Conservation (phyloP, 768 basidiomycete species). For the Suillus plorans region DNA sequence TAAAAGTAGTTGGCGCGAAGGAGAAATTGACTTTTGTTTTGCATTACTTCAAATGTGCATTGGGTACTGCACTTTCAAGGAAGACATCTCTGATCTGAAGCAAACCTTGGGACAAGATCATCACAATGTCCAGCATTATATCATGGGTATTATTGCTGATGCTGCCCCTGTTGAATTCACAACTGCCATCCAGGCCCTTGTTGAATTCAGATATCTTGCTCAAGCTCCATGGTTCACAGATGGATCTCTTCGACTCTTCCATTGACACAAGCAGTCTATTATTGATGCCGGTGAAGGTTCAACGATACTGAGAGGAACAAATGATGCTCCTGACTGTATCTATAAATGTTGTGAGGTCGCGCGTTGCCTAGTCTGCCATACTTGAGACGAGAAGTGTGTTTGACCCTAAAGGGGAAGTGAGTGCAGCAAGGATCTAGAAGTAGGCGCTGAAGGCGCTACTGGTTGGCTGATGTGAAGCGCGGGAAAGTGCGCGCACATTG, state of each 20-base stretch:
- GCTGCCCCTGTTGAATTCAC: constrained; percentile 30
- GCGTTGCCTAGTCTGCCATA: too few relatives aligned
- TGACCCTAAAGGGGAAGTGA: too few relatives aligned
- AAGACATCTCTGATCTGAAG: constrained; percentile 41
- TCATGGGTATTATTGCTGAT: constrained; percentile 36
- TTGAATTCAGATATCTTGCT: constrained; percentile 38
- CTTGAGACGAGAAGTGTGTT: too few relatives aligned
- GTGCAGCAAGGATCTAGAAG: too few relatives aligned
- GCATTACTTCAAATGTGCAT: constrained; percentile 35
- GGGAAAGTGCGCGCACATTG: too few relatives aligned
- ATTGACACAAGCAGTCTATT: constrained; percentile 33
- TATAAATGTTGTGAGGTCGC: too few relatives aligned
- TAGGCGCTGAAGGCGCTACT: too few relatives aligned
- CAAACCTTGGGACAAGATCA: constrained; percentile 42
- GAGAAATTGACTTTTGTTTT: constrained; percentile 42
- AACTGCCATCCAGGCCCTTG: constrained; percentile 32
- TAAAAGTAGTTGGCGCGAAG: constrained; percentile 23
- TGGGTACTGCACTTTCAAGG: constrained; percentile 37
- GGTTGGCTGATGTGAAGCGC: too few relatives aligned
- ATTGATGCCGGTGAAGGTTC: constrained; percentile 29
- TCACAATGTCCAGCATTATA: constrained; percentile 33
- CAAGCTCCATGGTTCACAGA: constrained; percentile 29
- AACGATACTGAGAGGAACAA: too few relatives aligned
- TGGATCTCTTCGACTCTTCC: constrained; percentile 28
- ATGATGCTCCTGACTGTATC: too few relatives aligned